A percentile compares a stretch with the other conserved stretches of the same genome.
phyloP scores from a whole-genome alignment of 148 eudicot species.

The Silene conica region DNA sequence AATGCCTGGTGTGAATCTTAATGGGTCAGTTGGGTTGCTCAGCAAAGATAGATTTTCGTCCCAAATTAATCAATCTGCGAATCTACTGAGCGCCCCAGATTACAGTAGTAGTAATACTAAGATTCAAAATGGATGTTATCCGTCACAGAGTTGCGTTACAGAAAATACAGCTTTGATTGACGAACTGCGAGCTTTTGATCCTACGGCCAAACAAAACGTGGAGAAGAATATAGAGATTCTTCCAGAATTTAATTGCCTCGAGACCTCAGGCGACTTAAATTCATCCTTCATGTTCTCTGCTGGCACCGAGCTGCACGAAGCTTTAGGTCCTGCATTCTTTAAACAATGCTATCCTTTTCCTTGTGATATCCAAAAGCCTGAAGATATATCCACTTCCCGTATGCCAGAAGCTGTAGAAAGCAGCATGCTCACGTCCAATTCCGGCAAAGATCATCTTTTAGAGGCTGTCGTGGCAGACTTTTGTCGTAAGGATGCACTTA shows the following conservation, averaged over 20 bases:
- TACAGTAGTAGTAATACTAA: constrained; percentile 16
- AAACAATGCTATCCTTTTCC: constrained; percentile 36
- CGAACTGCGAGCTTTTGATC: constrained; percentile 17
- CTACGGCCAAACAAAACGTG: constrained; percentile 12
- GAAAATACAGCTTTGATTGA: constrained; percentile 18
- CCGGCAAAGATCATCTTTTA: constrained; percentile 66
- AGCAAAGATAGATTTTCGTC: constrained; percentile 21
- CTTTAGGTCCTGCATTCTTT: constrained; percentile 56
- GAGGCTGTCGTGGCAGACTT: constrained; percentile 82
- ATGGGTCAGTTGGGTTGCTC: constrained; percentile 20
- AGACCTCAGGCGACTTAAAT: constrained; percentile 15
- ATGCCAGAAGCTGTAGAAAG: constrained; percentile 43
- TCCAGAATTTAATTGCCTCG: constrained; percentile 23
- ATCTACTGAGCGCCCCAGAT: background rate
- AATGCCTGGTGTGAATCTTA: constrained; percentile 25
- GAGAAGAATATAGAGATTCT: constrained; percentile 15
- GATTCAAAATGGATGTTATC: constrained; percentile 14
- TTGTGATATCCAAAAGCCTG: constrained; percentile 35
- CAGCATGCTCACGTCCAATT: constrained; percentile 46
- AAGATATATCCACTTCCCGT: constrained; percentile 32
- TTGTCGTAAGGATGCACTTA: constrained; percentile 33
- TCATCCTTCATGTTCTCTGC: constrained; percentile 43
- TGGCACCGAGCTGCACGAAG: constrained; percentile 81
- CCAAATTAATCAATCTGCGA: no score
- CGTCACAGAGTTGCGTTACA: constrained; percentile 27